Conservation (phyloP, 2,329 filamentous ascomycete genomes). For the Fusarium nurragi region DNA sequence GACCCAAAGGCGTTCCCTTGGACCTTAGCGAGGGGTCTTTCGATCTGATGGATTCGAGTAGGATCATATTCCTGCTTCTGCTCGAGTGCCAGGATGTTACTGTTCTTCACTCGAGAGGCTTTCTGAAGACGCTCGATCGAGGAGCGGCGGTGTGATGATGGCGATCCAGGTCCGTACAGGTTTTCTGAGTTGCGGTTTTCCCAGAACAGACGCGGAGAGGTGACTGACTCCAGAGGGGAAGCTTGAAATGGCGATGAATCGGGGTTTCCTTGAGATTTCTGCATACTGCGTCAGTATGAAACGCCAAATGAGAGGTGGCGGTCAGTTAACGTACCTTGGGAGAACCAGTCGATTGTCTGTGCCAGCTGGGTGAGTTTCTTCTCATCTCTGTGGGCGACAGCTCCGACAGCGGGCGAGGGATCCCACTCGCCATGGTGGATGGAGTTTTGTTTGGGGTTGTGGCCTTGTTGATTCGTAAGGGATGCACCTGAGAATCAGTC, state of each 20-base stretch:
- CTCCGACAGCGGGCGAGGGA: constrained; percentile 84
- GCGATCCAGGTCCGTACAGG: constrained; percentile 67
- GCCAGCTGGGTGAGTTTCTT: constrained; percentile 93
- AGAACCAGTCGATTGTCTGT: constrained; percentile 71
- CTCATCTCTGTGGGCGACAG: constrained; percentile 86
- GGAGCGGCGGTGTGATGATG: constrained; percentile 80
- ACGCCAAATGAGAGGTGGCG: constrained; percentile 12
- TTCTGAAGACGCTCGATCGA: constrained; percentile 96
- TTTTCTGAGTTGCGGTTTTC: constrained; percentile 85
- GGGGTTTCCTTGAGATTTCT: constrained; percentile 75
- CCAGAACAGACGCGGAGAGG: constrained; percentile 91
- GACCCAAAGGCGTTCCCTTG: constrained; percentile 77
- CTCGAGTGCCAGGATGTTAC: constrained; percentile 94
- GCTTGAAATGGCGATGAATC: constrained; percentile 88
- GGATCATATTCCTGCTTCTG: constrained; percentile 94
- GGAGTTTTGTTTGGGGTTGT: constrained; percentile 65
- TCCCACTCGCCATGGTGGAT: constrained; percentile 68
- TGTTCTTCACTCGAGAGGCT: constrained; percentile 96
- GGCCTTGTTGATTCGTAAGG: constrained; percentile 81
- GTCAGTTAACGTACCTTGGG: constrained; percentile 49
- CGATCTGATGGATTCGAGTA: constrained; percentile 76
- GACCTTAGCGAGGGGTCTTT: constrained; percentile 82
- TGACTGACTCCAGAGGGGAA: constrained; percentile 74
- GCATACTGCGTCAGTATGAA: constrained; percentile 47
- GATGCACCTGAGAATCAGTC: constrained; percentile 68